Conservation (phyloP, 306 rosid genomes). For the Trifolium repens region DNA sequence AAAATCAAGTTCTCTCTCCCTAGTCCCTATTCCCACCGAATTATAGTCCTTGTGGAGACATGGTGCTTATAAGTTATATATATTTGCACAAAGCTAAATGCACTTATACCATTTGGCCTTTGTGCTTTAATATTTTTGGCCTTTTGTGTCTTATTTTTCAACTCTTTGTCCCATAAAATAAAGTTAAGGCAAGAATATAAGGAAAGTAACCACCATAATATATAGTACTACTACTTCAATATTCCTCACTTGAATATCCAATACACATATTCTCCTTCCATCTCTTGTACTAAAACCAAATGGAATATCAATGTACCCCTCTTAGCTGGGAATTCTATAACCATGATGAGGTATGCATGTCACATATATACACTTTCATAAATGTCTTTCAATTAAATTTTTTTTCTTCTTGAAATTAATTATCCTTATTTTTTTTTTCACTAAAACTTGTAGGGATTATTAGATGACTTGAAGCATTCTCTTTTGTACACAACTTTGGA, state of each 20-base stretch:
- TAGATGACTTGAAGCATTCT: slow-evolving; percentile 65
- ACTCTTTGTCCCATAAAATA: slow-evolving; percentile 48
- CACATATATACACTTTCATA: too few relatives aligned
- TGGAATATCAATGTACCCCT: slow-evolving; percentile 75
- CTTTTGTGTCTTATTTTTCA: slow-evolving; percentile 51
- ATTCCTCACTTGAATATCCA: slow-evolving; percentile 45
- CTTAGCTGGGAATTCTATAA: slow-evolving; percentile 64
- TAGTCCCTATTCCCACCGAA: slow-evolving; percentile 39
- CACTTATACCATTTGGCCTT: slow-evolving; percentile 50
- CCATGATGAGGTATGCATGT: slow-evolving; percentile 38
- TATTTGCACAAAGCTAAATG: slow-evolving; percentile 44
- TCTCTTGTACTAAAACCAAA: slow-evolving; percentile 37
- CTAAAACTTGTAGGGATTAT: slow-evolving; percentile 55
- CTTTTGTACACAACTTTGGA: slow-evolving; percentile 69
- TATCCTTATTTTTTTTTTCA: not conserved
- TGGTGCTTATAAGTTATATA: not conserved
- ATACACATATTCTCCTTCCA: slow-evolving; percentile 35
- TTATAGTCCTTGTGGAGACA: slow-evolving; percentile 23
- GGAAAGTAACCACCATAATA: slow-evolving; percentile 33
- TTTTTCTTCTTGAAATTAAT: not conserved
- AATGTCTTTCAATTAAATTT: not conserved
- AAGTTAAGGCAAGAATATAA: slow-evolving; percentile 39
- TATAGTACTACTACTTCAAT: slow-evolving; percentile 36
- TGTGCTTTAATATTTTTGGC: slow-evolving; percentile 53
- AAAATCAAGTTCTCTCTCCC: slow-evolving; percentile 53